Evolutionary conservation across 106 monocot species (phyloP).

Genomic region (Acorus gramineus): DNA sequence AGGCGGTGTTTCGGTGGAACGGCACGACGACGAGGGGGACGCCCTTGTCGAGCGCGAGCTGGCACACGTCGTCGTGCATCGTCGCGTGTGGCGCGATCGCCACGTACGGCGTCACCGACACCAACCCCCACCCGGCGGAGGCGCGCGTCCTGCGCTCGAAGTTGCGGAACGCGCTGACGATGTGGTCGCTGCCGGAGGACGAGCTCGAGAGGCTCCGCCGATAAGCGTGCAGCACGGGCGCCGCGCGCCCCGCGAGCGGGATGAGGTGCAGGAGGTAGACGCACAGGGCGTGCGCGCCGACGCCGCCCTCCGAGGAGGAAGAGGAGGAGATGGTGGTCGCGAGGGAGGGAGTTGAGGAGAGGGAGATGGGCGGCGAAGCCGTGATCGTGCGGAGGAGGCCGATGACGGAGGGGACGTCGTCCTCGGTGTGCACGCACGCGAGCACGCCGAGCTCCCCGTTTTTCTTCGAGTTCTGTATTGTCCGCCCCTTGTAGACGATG

Average conservation of each 20-base stretch:
- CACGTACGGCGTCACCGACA: conserved; percentile 9
- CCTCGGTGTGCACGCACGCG: conserved; percentile 15
- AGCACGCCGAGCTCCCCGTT: conserved; percentile 12
- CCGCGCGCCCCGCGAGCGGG: conserved; percentile 8
- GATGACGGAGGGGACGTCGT: conserved; percentile 12
- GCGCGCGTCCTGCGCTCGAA: not conserved
- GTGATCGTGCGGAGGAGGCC: not conserved
- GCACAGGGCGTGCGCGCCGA: not conserved
- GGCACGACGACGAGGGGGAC: conserved; percentile 2
- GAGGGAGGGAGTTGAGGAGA: too few relatives aligned
- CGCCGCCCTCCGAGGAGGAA: too few relatives aligned
- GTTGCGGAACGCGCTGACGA: conserved; percentile 11
- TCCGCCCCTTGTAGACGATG: not conserved
- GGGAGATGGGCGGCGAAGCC: not conserved
- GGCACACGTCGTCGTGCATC: conserved; percentile 20
- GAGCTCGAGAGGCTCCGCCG: not conserved
- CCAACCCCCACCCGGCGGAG: not conserved
- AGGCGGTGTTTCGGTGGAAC: not conserved
- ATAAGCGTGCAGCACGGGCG: conserved; percentile 12
- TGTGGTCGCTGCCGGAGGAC: conserved; percentile 8
- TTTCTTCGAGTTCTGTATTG: not conserved
- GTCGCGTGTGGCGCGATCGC: conserved; percentile 10
- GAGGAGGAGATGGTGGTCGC: too few relatives aligned
- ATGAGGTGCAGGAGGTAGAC: conserved; percentile 5
- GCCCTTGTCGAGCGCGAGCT: conserved; percentile 8